Conservation (phyloP, 2,329 filamentous ascomycete genomes). For the Endothia cerciana region DNA sequence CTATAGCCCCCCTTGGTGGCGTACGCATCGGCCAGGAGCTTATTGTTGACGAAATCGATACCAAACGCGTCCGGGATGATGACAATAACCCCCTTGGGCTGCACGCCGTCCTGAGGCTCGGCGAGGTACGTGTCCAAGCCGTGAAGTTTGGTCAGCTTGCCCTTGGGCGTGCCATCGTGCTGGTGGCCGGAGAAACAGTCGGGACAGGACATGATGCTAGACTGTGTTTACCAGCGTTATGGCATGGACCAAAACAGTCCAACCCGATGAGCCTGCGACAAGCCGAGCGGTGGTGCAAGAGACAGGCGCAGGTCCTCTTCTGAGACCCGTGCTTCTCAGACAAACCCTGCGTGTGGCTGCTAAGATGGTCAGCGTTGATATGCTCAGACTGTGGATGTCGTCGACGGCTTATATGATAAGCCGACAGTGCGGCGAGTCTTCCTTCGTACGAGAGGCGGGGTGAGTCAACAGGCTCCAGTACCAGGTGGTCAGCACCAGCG, state of each 20-base stretch:
- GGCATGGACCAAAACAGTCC: too few species aligned
- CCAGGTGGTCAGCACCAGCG: background rate
- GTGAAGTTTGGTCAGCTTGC: slow-evolving; percentile 50
- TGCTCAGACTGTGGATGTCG: background rate
- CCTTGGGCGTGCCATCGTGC: slow-evolving; percentile 49
- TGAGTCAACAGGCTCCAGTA: slow-evolving; percentile 6
- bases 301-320: background rate
- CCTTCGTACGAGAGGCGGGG: background rate
- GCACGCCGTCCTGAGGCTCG: slow-evolving; percentile 38
- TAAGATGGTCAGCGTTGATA: background rate
- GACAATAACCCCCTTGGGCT: slow-evolving; percentile 53
- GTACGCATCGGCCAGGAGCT: slow-evolving; percentile 57
- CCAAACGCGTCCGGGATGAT: slow-evolving; percentile 61
- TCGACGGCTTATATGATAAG: background rate
- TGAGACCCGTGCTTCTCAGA: background rate
- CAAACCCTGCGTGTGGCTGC: background rate
- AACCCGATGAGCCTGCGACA: background rate
- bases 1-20: slow-evolving; percentile 53
- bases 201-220: slow-evolving; percentile 40
- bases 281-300: background rate
- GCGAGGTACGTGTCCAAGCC: slow-evolving; percentile 54
- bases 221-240: too few species aligned
- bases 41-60: slow-evolving; percentile 56
- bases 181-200: slow-evolving; percentile 53
- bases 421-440: background rate